phyloP scores from a whole-genome alignment of 495 filamentous ascomycete genomes.

The Talaromyces wortmannii region DNA sequence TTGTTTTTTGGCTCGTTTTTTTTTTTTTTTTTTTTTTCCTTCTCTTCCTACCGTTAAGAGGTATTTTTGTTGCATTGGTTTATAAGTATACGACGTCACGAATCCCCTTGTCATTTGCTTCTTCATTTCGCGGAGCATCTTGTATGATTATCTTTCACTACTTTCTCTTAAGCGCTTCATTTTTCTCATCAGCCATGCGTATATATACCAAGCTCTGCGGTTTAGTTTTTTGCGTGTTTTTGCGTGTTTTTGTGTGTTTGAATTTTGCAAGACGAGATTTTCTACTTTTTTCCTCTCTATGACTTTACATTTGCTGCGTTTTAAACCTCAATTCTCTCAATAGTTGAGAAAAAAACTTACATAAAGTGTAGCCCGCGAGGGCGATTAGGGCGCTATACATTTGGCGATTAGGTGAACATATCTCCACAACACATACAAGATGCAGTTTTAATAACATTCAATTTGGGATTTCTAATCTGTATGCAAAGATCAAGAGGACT shows the following conservation, averaged over 20 bases:
- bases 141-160: constrained; percentile 1
- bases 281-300: not conserved
- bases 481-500: too few relatives aligned
- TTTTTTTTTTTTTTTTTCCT: not conserved
- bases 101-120: constrained; percentile 2
- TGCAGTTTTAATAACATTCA: not conserved
- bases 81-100: constrained; percentile 1
- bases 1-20: not conserved
- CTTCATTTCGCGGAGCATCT: not conserved
- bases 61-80: not conserved
- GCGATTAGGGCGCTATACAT: not conserved
- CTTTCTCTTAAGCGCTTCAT: not conserved
- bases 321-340: not conserved
- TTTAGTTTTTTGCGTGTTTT: not conserved
- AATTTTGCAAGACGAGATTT: not conserved
- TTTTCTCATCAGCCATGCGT: not conserved
- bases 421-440: not conserved
- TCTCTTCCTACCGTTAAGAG: not conserved
- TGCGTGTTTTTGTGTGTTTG: not conserved
- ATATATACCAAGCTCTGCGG: not conserved
- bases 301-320: not conserved
- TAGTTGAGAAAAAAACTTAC: constrained; percentile 2
- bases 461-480: not conserved
- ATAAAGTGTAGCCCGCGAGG: constrained; percentile 7
- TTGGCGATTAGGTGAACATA: not conserved